Base-by-base conservation (phyloP, 1,284 basidiomycete genomes). In the Phylloporus sp. region DNA sequence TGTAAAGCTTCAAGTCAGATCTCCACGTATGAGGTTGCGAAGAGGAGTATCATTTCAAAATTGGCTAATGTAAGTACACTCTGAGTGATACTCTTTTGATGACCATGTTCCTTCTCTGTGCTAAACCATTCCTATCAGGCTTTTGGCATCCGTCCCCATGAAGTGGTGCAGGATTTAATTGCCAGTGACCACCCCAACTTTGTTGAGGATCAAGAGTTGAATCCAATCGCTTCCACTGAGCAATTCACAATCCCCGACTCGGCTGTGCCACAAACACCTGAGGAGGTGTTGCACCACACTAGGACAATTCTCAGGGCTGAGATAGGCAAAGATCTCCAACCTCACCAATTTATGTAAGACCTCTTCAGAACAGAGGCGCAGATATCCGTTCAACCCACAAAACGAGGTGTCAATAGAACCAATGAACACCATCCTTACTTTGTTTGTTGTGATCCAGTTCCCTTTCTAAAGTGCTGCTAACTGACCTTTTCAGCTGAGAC, bases 271-370 rank as follows among this genome's bases (percentile, higher is more conserved):
- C 81, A 84, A 67, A 72, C 85, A 32, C 77, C 88, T 1, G 87
- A 92, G 61, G 89, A 92, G 59, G 75, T 91, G 24, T 81, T 95
- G 52, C 81, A 82, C 58, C 87, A 86, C 40, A 94, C 96, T 12
- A 89, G 94, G 62, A 87, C 93, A 82, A 91, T 99, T 65, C 80
- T 98, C 44, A 86, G 92, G 17, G 94, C 92, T 2, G 98, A 99
- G 77, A 85, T 99, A 26, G 93, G 95, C 29, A 95, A 93, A 72
- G 96, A 99, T 75, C 98, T 97, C 13, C 81, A 95, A 24, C 84
- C 99, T 52, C 86, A 95, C 60, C 89, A 91, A 67, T 86, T 91
- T 66, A 89, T 95, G 47, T 88, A 97, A 58, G 84, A 89, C 58
- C 78, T 88, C 32, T 96, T 97, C 82, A 90, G 88, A 71, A 81